Percentiles rank a stretch among this genome's conserved stretches.
These are phyloP conservation scores for Drechmeria coniospora DNA, from an alignment of 2,329 filamentous ascomycete genomes.

Conservation along the genomic window DNA sequence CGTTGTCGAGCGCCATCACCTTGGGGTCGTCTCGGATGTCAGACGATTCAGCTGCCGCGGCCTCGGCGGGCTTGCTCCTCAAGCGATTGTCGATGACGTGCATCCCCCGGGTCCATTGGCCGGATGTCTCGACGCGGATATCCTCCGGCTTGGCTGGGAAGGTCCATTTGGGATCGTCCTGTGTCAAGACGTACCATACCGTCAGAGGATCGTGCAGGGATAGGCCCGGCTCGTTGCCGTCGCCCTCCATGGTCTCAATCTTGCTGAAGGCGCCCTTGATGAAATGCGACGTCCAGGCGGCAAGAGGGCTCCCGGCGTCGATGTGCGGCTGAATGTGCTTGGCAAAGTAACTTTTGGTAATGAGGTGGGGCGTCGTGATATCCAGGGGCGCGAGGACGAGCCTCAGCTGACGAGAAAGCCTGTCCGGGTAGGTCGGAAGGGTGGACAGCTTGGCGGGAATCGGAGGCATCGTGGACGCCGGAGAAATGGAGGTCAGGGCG, in stretches of 20 bases:
- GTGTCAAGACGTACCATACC: constrained; percentile 62
- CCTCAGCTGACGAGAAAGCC: constrained; percentile 46
- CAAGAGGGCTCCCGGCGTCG: constrained; percentile 53
- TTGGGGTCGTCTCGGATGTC: constrained; percentile 24
- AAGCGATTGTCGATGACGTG: constrained; percentile 65
- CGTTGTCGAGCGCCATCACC: constrained; percentile 27
- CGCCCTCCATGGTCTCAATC: constrained; percentile 45
- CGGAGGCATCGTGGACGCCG: constrained; percentile 67
- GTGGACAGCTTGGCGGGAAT: constrained; percentile 33
- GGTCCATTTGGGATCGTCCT: constrained; percentile 42
- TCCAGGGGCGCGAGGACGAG: constrained; percentile 63
- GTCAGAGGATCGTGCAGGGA: constrained; percentile 66
- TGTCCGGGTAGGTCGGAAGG: constrained; percentile 46
- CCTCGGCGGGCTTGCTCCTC: constrained; percentile 35
- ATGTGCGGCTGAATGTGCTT: constrained; percentile 38
- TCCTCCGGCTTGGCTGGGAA: constrained; percentile 51
- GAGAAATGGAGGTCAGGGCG: constrained; percentile 58
- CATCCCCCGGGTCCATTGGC: constrained; percentile 92
- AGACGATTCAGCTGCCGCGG: constrained; percentile 22
- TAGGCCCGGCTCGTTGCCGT: constrained; percentile 41
- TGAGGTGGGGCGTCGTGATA: constrained; percentile 56
- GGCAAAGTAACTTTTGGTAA: constrained; percentile 45
- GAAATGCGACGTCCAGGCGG: constrained; percentile 58
- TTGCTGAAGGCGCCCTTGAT: constrained; percentile 56
- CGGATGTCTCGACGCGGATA: constrained; percentile 73